Evolutionary conservation across 176 grass and related monocot genomes (phyloP), one percentile per base, ranked within the genome.

Genomic region (Oryza meridionalis): DNA sequence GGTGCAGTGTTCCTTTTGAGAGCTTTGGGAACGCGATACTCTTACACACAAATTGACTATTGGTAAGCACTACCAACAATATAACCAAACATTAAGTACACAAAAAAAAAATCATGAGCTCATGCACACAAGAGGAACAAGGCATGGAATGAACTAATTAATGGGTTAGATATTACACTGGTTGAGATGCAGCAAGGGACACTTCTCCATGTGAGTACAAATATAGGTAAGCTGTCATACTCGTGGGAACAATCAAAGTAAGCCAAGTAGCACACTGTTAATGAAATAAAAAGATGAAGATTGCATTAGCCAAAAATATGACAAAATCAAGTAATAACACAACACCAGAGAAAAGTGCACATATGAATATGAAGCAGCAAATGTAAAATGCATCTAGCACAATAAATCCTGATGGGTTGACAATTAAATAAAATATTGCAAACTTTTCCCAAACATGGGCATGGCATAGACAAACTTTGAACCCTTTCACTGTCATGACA

Each of bases 171-270:
- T 85, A 89, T 87, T 92, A 96, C 85, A 96, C 96, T 89, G 96
- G 93, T 92, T 96, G 96, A 83, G 91, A 96, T 79, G 96, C 93
- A 47, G 93, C 96, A 70, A 99, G 85, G 25, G 91, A 88, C 6
- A 99, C 93, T 88, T 99, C 93, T 79, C 96, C 96, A 84, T 99
- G 93, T 33, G 96, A 99, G 66, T 99, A 96, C 47, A 99, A 47
- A 88, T 99, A 99, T 29, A 96, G 84, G 67, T 99, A 99, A 67
- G 96, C 93, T 86, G 96, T 94, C 93, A 99, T 99, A 79, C 96
- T 99, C 71, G 96, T 96, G 11, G 96, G 96, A 59, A 99, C 93
- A 38, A 96, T 76, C 59, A 99, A 89, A 35, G 93, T 99, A 86
- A 99, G 79, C 96, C 96, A 99, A 37, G 85, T 96, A 50, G 96